These are phyloP conservation scores for Leccinum subrobustum DNA, from an alignment of 1,284 basidiomycete genomes.

Conservation along the genomic window DNA sequence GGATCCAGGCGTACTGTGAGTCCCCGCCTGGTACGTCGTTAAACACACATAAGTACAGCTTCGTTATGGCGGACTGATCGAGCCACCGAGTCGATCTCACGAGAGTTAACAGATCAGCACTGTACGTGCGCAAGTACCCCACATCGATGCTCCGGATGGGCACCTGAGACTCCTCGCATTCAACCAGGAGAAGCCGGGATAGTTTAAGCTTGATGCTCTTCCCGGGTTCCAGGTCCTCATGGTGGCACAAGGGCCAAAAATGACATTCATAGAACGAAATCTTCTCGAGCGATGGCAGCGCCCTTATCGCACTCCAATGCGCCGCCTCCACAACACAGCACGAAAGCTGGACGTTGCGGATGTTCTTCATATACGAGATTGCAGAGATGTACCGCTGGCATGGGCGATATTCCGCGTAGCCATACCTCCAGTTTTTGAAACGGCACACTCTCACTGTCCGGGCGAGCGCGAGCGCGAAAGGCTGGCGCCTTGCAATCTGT, in stretches of 20 bases:
- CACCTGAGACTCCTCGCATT: no score
- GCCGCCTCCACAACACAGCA: not conserved
- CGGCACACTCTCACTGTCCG: not conserved
- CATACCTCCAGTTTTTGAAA: not conserved
- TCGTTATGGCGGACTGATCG: not conserved
- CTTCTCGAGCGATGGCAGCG: not conserved
- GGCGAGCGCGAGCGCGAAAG: not conserved
- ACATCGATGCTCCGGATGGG: not conserved
- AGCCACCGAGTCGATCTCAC: not conserved
- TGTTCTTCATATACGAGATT: not conserved
- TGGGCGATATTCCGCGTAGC: not conserved
- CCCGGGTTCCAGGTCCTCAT: not conserved
- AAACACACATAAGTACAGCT: not conserved
- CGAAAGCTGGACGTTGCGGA: not conserved
- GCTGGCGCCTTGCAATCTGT: not conserved
- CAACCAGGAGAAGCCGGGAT: not conserved
- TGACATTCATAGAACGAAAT: not conserved
- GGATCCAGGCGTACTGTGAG: not conserved
- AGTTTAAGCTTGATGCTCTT: not conserved
- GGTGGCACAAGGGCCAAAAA: not conserved
- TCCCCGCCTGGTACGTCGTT: no score
- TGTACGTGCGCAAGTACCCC: not conserved
- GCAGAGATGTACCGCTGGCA: not conserved
- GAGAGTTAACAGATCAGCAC: no score
- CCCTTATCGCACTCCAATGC: not conserved